Evolutionary conservation across 805 yeast species (phyloP).

Genomic region (Spathaspora sp.): DNA sequence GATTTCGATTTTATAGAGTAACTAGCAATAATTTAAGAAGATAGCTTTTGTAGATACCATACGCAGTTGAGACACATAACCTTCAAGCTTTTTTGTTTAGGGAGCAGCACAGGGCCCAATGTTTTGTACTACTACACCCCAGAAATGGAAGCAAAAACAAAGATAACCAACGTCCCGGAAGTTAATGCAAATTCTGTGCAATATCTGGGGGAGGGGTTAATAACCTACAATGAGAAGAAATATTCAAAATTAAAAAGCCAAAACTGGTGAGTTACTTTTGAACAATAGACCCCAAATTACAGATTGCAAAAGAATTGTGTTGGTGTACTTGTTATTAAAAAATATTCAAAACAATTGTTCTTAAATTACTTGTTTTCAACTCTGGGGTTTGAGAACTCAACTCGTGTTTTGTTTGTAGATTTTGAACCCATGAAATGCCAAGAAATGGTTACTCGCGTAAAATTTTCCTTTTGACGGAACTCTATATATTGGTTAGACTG

Average conservation of each 20-base stretch:
- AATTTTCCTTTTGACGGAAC: too few relatives aligned
- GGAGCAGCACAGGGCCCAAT: background rate
- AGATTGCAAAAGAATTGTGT: background rate
- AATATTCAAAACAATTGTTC: background rate
- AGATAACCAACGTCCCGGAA: background rate
- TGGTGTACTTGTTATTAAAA: background rate
- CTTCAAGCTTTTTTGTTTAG: background rate
- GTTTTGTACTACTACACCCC: background rate
- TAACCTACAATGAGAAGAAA: background rate
- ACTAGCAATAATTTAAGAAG: background rate
- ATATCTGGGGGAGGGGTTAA: background rate
- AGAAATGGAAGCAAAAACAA: background rate
- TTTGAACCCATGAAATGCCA: background rate
- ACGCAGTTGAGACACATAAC: too few relatives aligned
- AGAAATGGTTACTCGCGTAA: background rate
- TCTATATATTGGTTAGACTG: too few relatives aligned
- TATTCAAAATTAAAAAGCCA: background rate
- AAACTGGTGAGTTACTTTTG: background rate
- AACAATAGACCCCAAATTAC: background rate
- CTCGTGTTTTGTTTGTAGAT: background rate
- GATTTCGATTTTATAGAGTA: constrained; percentile 1
- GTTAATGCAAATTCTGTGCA: background rate
- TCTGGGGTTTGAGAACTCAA: background rate
- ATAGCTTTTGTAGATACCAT: background rate
- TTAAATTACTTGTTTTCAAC: background rate